Evolutionary conservation across 2,329 filamentous ascomycete genomes (phyloP), one percentile per base, ranked within the genome.

Genomic region (Malbranchea cinnamomea): DNA sequence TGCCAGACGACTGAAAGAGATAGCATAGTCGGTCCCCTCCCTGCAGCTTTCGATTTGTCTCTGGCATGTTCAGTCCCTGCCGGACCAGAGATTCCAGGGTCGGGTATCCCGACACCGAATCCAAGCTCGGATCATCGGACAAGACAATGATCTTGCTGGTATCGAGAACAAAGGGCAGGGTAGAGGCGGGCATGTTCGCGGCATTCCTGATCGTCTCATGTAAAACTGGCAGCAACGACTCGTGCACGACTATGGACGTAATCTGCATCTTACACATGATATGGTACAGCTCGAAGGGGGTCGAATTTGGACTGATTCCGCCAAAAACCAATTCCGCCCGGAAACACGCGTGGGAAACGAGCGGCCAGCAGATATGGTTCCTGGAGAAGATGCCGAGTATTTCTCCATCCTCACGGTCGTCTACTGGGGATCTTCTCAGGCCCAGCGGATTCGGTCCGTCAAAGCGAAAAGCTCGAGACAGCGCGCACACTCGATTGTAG

Each of bases 251-350:
- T n/a, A 29, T 22, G 8, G 35, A 34, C 11, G 31, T 37, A 8
- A 26, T 23, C 23, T 37, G 35, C 35, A 37, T 37, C 23, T 37
- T 37, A 25, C 34, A 31, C 34, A 37, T 37, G 20, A 37, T 30
- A 20, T 37, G 31, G 22, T 32, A 37, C 5, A 37, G 31, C 25
- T 37, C 35, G 19, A 29, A 37, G 6, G 35, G 28, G 4, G 35
- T 37, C 6, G 31, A 37, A 11, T 21, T 28, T 6, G 34, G 34
- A 19, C 34, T 37, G 24, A 37, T 37, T 18, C 31, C 24, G 8
- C 35, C 31, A 26, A 37, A 37, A 5, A 37, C 34, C 16, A 37
- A 18, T 21, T 34, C 35, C 6, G 35, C 28, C 3, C 31, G 31
- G 18, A 37, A 37, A 11, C 31, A 37, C n/a, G 35, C 27, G 14